These are phyloP conservation scores for Simplicillium aogashimaense DNA, from an alignment of 2,329 filamentous ascomycete genomes.

Conservation along the genomic window DNA sequence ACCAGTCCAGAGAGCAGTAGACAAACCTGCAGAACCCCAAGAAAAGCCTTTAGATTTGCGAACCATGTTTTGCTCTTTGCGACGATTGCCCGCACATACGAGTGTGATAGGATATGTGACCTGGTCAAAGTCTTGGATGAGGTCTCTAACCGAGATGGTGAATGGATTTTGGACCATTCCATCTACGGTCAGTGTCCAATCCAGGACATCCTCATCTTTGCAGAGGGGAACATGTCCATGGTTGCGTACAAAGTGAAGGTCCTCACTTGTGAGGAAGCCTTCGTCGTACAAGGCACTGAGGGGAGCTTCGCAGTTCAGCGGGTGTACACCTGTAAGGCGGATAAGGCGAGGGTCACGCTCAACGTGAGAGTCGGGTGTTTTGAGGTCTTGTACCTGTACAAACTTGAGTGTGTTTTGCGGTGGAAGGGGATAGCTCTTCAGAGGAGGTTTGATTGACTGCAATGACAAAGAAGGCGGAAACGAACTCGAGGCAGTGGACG, in stretches of 20 bases:
- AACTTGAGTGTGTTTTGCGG: slow-evolving; percentile 1
- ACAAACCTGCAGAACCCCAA: slow-evolving; percentile 81
- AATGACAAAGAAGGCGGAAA: slow-evolving; percentile 1
- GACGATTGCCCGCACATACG: slow-evolving; percentile 83
- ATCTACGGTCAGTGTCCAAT: slow-evolving; percentile 78
- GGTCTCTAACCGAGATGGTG: slow-evolving; percentile 58
- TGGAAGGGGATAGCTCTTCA: slow-evolving; percentile 3
- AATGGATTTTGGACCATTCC: slow-evolving; percentile 74
- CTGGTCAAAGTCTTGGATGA: slow-evolving; percentile 67
- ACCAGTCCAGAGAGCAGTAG: slow-evolving; percentile 81
- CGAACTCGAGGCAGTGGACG: too few species aligned
- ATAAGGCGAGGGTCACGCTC: background rate
- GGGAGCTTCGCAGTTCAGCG: slow-evolving; percentile 51
- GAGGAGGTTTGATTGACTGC: slow-evolving; percentile 1
- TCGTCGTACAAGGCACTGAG: slow-evolving; percentile 66
- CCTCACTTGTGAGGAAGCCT: slow-evolving; percentile 78
- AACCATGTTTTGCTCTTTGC: slow-evolving; percentile 88
- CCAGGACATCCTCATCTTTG: slow-evolving; percentile 57
- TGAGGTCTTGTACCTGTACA: slow-evolving; percentile 1
- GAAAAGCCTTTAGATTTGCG: slow-evolving; percentile 90
- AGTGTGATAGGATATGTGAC: slow-evolving; percentile 80
- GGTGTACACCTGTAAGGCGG: background rate
- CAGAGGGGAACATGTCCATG: slow-evolving; percentile 77
- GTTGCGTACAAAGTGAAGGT: slow-evolving; percentile 87
- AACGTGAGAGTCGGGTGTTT: slow-evolving; percentile 1